Evolutionary conservation across 192 early-diverging fungal species (phyloP).

Genomic region (Mycoemilia scoparia): DNA sequence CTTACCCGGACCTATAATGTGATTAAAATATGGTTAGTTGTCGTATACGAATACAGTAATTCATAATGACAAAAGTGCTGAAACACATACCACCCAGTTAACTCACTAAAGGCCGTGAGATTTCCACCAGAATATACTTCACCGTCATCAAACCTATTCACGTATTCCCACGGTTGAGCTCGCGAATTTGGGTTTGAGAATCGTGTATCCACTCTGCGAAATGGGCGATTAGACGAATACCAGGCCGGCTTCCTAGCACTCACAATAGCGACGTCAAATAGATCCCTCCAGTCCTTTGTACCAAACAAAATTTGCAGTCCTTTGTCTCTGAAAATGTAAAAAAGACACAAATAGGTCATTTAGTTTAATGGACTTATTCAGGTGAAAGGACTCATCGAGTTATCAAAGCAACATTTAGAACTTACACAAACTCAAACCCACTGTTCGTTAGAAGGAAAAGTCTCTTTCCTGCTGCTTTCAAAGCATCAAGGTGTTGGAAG

Average conservation of each 20-base stretch:
- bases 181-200: not conserved
- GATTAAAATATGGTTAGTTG: too few species aligned
- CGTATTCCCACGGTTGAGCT: slow-evolving; percentile 30
- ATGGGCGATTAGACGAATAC: slow-evolving; percentile 38
- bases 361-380: not conserved
- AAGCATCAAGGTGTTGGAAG: slow-evolving; percentile 26
- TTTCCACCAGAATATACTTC: slow-evolving; percentile 46
- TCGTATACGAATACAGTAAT: too few species aligned
- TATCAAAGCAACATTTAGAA: slow-evolving; percentile 5
- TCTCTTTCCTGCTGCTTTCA: slow-evolving; percentile 30
- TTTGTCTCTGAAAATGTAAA: slow-evolving; percentile 4
- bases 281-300: slow-evolving; percentile 30
- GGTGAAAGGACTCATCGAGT: not conserved
- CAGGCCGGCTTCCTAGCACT: slow-evolving; percentile 37
- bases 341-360: not conserved
- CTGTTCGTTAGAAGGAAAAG: slow-evolving; percentile 42
- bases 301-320: slow-evolving; percentile 32
- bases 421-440: slow-evolving; percentile 33
- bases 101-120: slow-evolving; percentile 28
- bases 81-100: slow-evolving; percentile 38
- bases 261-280: slow-evolving; percentile 43
- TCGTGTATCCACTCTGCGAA: slow-evolving; percentile 27
- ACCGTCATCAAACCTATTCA: slow-evolving; percentile 31
- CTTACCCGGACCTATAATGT: too few species aligned
- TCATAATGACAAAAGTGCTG: too few species aligned